Evolutionary conservation across 495 filamentous ascomycete species (phyloP).

Genomic region (Aspergillus ellipticus): DNA sequence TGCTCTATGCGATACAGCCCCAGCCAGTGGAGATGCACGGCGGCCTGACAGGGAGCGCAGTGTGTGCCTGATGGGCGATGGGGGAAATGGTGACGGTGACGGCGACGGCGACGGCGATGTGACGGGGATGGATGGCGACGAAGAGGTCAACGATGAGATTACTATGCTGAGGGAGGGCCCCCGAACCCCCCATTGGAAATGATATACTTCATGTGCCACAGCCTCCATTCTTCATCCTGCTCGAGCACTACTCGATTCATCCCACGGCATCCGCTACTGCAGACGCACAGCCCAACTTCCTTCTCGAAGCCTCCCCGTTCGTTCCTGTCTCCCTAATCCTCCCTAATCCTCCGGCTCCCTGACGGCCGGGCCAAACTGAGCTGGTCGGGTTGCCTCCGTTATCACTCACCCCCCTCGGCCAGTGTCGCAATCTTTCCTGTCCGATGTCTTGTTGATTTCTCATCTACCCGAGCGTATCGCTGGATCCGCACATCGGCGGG

Average conservation of each 20-base stretch:
- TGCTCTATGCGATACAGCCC: too few species aligned
- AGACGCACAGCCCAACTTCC: conserved; percentile 25
- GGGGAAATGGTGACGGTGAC: neutral
- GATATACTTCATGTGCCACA: neutral
- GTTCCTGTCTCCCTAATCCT: neutral
- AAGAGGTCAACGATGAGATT: too few species aligned
- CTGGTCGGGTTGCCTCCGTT: neutral
- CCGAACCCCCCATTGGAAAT: too few species aligned
- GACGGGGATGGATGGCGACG: neutral
- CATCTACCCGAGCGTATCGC: conserved; percentile 8
- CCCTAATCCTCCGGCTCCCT: neutral
- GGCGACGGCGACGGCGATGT: neutral
- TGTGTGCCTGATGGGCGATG: conserved; percentile 13
- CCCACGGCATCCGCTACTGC: conserved; percentile 18
- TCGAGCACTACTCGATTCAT: neutral
- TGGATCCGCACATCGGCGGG: neutral
- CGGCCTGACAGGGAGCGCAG: conserved; percentile 25
- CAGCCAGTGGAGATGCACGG: conserved; percentile 21
- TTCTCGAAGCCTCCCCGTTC: conserved; percentile 22
- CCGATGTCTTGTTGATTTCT: neutral
- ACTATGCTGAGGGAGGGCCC: too few species aligned
- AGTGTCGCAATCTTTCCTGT: neutral
- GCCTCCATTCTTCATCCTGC: conserved; percentile 1
- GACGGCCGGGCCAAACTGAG: neutral
- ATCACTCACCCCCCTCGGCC: neutral